Evolutionary conservation across 805 yeast genomes (phyloP).

Genomic region (Starmerella sp.): DNA sequence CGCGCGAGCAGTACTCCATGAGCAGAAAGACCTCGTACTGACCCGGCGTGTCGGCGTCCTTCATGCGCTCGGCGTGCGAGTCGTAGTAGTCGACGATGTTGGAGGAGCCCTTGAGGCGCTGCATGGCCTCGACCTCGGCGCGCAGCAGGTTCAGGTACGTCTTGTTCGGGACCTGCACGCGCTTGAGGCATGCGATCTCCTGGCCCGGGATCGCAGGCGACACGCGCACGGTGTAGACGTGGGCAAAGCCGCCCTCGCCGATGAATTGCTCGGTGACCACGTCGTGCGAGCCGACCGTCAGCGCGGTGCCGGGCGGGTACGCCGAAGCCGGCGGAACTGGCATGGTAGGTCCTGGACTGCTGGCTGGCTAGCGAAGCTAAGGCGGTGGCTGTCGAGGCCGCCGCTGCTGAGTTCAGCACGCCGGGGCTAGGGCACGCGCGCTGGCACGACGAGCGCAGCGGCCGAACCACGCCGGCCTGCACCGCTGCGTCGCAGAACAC

Average conservation of each 20-base stretch:
- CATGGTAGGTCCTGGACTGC: conserved; percentile 6
- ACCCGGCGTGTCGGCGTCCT: conserved; percentile 30
- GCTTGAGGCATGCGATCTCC: conserved; percentile 66
- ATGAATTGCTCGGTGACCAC: conserved; percentile 60
- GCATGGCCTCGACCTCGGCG: conserved; percentile 97
- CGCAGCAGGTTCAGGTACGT: conserved; percentile 67
- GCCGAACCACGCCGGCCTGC: too few species aligned
- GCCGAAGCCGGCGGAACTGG: conserved; percentile 31
- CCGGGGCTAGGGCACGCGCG: not conserved
- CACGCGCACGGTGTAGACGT: conserved; percentile 71
- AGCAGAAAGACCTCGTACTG: conserved; percentile 74
- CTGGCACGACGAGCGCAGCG: not conserved
- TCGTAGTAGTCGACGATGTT: conserved; percentile 86
- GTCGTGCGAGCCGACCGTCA: conserved; percentile 75
- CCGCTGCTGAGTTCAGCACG: conserved; percentile 2
- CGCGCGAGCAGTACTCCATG: conserved; percentile 89
- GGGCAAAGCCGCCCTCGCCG: conserved; percentile 90
- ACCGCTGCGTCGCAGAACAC: too few species aligned
- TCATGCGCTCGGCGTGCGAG: conserved; percentile 78
- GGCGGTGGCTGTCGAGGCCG: not conserved
- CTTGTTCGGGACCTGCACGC: conserved; percentile 93
- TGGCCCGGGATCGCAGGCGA: conserved; percentile 47
- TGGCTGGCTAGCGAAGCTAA: not conserved
- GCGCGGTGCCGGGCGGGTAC: conserved; percentile 61
- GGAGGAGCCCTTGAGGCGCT: conserved; percentile 63